Conservation (phyloP, 2,329 filamentous ascomycete genomes). For the Samsoniella hepiali region DNA sequence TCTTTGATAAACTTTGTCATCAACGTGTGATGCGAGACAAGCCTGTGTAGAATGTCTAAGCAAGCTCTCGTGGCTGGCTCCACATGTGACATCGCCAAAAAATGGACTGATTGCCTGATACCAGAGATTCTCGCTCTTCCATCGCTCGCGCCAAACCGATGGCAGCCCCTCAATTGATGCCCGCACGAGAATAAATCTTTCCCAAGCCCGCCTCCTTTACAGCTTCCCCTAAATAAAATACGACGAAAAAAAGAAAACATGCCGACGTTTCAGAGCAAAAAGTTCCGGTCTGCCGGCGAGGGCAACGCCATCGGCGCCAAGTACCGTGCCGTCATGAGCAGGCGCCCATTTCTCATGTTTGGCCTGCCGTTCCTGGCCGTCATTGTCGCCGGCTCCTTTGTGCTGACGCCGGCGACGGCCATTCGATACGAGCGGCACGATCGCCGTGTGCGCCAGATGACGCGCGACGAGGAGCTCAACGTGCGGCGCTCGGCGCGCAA, state of each 20-base stretch:
- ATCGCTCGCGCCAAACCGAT: background rate
- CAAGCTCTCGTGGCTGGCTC: background rate
- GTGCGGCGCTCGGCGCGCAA: constrained; percentile 68
- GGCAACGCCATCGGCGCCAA: constrained; percentile 66
- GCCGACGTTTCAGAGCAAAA: constrained; percentile 63
- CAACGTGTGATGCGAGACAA: background rate
- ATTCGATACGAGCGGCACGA: constrained; percentile 92
- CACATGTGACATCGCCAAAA: constrained; percentile 12
- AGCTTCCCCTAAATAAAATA: background rate
- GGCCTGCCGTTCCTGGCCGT: constrained; percentile 88
- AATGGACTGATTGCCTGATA: background rate
- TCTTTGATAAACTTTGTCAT: background rate
- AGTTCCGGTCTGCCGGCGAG: constrained; percentile 65
- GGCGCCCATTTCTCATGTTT: constrained; percentile 86
- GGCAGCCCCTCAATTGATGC: background rate
- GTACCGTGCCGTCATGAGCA: constrained; percentile 73
- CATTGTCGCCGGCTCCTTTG: constrained; percentile 89
- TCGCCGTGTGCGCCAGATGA: constrained; percentile 80
- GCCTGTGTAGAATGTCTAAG: background rate
- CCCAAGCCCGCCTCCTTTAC: background rate
- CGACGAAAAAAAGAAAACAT: constrained; percentile 25
- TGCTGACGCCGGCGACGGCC: constrained; percentile 89
- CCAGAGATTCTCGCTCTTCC: background rate
- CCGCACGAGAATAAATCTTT: background rate
- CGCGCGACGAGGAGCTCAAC: constrained; percentile 80